These are phyloP conservation scores for Xylariaceae sp. DNA, from an alignment of 2,329 filamentous ascomycete species.

Conservation along the genomic window DNA sequence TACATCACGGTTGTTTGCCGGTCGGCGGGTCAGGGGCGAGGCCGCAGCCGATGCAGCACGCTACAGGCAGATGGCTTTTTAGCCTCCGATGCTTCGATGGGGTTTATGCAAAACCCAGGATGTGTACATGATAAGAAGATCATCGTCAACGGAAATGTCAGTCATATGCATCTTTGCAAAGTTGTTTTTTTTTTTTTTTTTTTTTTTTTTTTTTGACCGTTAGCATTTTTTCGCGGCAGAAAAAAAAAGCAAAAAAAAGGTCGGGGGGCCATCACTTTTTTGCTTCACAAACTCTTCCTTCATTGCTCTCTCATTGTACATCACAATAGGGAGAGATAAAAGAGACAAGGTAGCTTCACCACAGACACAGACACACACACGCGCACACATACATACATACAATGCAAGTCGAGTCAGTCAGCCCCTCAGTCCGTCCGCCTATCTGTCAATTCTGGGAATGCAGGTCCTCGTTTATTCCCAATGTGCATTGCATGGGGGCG, in stretches of 20 bases:
- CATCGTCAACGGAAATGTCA: constrained; percentile 4
- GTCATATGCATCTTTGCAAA: constrained; percentile 8
- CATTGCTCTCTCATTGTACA: constrained; percentile 5
- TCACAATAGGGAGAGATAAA: neutral
- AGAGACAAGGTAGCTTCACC: constrained; percentile 4
- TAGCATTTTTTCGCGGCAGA: too few species aligned
- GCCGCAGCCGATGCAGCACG: constrained; percentile 28
- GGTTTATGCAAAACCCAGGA: constrained; percentile 1
- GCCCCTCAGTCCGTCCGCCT: too few species aligned
- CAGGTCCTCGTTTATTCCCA: constrained; percentile 6
- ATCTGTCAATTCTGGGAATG: neutral
- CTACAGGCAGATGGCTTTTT: constrained; percentile 19
- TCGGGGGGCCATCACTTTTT: too few species aligned
- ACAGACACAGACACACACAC: neutral
- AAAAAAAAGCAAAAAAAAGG: too few species aligned
- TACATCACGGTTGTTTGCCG: constrained; percentile 28
- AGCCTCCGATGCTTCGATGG: constrained; percentile 20
- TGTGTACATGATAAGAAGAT: constrained; percentile 13
- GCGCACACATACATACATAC: neutral
- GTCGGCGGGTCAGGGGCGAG: constrained; percentile 29
- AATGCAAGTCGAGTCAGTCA: neutral
- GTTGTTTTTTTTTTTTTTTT: neutral
- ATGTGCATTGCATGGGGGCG: constrained; percentile 4
- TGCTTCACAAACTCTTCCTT: neutral
- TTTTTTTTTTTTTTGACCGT: too few species aligned